phyloP scores from a whole-genome alignment of 202 grass and related monocot genomes.

The Brachypodium distachyon region DNA sequence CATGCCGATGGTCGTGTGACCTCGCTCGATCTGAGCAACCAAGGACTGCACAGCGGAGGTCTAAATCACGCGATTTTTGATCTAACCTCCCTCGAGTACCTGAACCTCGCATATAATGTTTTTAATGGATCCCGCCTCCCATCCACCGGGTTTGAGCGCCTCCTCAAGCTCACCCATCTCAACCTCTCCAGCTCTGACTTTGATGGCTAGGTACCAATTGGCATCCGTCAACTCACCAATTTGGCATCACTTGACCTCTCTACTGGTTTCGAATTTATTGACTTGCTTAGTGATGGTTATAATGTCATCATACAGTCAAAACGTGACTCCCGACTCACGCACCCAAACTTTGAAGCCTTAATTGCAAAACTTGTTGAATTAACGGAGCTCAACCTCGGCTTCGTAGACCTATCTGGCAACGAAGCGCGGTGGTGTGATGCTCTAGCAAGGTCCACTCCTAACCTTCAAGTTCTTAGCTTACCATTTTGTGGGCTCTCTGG shows the following conservation, averaged over 20 bases:
- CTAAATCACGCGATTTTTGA: conserved; percentile 16
- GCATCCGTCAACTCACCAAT: conserved; percentile 23
- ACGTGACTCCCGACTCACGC: background rate
- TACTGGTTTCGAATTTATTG: background rate
- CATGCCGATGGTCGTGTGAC: background rate
- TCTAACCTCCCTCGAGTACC: conserved; percentile 23
- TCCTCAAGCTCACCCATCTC: conserved; percentile 29
- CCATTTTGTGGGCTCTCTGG: background rate
- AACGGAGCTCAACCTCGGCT: conserved; percentile 27
- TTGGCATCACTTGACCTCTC: conserved; percentile 4
- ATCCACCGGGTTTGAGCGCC: conserved; percentile 22
- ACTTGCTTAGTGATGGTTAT: rapidly evolving
- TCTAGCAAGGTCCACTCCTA: conserved; percentile 10
- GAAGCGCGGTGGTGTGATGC: conserved; percentile 26
- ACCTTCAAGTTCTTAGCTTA: conserved; percentile 28
- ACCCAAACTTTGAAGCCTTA: conserved; percentile 1
- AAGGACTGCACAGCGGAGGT: background rate
- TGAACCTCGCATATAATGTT: conserved; percentile 37
- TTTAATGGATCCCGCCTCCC: conserved; percentile 10
- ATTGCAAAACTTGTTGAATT: conserved; percentile 25
- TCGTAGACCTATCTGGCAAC: conserved; percentile 19
- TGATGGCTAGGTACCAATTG: conserved; percentile 1
- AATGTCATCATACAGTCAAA: too few species aligned
- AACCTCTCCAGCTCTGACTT: conserved; percentile 40
- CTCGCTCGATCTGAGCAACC: conserved; percentile 9